Evolutionary conservation across 164 flowering plant genomes (phyloP), one percentile per base, ranked within the genome.

Genomic region (Umbilicus rupestris): DNA sequence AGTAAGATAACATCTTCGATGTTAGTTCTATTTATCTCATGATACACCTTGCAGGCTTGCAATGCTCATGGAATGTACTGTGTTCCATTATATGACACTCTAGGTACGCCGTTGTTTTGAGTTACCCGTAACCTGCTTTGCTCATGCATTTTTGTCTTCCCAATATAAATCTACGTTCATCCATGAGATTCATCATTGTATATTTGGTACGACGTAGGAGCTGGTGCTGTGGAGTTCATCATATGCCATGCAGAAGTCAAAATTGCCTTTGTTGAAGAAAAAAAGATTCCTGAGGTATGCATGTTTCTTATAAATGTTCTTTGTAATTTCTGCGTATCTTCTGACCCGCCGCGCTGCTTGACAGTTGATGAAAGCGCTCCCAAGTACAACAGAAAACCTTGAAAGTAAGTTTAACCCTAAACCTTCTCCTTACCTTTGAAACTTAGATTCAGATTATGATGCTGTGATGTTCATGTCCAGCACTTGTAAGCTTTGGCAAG

Each of bases 61-160:
- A 95, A 95, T 82, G 98, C 98, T 72, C 98, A 90, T 73, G 99
- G 95, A 47, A 75, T 92, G 65, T 80, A 80, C 69, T 95, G 98
- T 73, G 98, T 95, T 74, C 99, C 99, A 71, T 73, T 95, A 46
- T 95, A 95, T 76, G 99, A 95, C 71, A 85, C 96, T 14, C 81
- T 95, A 41, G 99, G 99, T 92, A 91, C 45, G 84, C 6, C 31
- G 12, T 55, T 52, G 30, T 28, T 55, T 26, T 55, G 12, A 11
- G 22, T 55, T 24, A 55, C 16, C 5, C 5, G 8, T 3, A 16
- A 28, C 11, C 2, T 12, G 33, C 8, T 11, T 12, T 55, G 17
- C 2, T 52, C 63, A 60, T 64, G 26, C 41, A 19, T 15, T 33
- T 31, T 35, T 66, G 15, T 12, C 19, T 35, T n/a, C 50, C 11